Conservation (phyloP, 2,329 filamentous ascomycete species). For the Cadophora sp. region DNA sequence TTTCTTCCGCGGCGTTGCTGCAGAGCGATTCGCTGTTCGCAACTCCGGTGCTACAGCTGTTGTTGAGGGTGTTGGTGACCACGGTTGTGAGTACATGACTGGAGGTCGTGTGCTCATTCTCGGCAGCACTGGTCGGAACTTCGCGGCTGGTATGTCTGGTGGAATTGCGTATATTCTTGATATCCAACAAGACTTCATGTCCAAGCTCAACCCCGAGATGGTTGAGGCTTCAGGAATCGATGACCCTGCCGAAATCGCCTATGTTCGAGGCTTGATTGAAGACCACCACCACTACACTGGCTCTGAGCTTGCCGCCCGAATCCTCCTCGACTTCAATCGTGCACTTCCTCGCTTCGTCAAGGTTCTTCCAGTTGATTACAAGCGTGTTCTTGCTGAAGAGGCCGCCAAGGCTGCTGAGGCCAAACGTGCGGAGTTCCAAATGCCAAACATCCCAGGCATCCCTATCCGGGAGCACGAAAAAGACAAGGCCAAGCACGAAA, state of each 20-base stretch:
- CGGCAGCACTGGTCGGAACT: constrained; percentile 92
- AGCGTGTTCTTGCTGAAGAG: constrained; percentile 87
- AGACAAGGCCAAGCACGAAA: constrained; percentile 69
- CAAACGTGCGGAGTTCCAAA: constrained; percentile 82
- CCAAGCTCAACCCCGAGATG: constrained; percentile 98
- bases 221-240: constrained; percentile 86
- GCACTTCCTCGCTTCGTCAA: constrained; percentile 92
- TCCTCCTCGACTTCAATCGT: constrained; percentile 93
- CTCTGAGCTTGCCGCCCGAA: constrained; percentile 90
- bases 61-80: constrained; percentile 94
- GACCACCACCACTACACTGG: constrained; percentile 98
- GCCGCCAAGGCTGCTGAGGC: constrained; percentile 84
- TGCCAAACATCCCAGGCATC: constrained; percentile 77
- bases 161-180: constrained; percentile 96
- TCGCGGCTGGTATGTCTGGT: constrained; percentile 97
- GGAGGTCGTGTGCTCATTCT: constrained; percentile 89
- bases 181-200: constrained; percentile 85
- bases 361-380: constrained; percentile 94
- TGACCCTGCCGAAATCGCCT: constrained; percentile 88
- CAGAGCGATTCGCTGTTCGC: constrained; percentile 94
- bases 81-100: constrained; percentile 99
- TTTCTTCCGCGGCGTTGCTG: constrained; percentile 97
- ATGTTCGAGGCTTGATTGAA: constrained; percentile 88
- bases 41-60: constrained; percentile 97
- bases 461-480: constrained; percentile 60